phyloP scores from a whole-genome alignment of 257 asterid genomes.

The Nicotiana obtusifolia region DNA sequence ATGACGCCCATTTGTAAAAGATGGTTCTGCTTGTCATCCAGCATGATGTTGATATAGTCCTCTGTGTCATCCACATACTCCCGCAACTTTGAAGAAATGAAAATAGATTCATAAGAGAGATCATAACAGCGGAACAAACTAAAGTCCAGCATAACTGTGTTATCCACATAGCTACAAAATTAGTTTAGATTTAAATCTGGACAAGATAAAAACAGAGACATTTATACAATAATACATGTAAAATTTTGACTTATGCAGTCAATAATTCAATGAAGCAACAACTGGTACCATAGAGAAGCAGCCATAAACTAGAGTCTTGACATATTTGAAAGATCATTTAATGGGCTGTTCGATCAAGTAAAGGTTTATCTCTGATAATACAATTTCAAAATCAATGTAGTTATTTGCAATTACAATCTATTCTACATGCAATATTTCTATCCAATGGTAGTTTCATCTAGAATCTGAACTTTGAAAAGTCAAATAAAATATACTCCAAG shows the following conservation, averaged over 20 bases:
- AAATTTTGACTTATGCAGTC: neutral
- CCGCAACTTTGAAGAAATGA: slow-evolving; percentile 43
- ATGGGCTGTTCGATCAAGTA: too few relatives aligned
- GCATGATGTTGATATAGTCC: slow-evolving; percentile 80
- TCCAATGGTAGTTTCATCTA: neutral
- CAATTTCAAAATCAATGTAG: neutral
- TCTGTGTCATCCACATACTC: slow-evolving; percentile 92
- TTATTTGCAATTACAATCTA: neutral
- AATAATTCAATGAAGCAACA: too few relatives aligned
- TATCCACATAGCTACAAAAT: neutral
- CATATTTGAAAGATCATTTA: too few relatives aligned
- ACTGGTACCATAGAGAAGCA: too few relatives aligned
- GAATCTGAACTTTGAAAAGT: neutral
- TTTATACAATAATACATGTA: neutral
- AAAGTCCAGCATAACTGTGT: neutral
- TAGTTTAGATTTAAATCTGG: neutral
- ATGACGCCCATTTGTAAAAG: slow-evolving; percentile 82
- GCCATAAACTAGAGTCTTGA: too few relatives aligned
- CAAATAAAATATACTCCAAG: neutral
- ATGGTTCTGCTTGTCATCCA: slow-evolving; percentile 86
- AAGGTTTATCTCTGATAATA: neutral
- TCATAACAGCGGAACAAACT: neutral
- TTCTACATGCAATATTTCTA: neutral
- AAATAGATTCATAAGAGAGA: neutral
- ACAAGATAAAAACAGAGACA: neutral